Evolutionary conservation across 176 grass and related monocot species (phyloP).

Genomic region (Aegilops speltoides): DNA sequence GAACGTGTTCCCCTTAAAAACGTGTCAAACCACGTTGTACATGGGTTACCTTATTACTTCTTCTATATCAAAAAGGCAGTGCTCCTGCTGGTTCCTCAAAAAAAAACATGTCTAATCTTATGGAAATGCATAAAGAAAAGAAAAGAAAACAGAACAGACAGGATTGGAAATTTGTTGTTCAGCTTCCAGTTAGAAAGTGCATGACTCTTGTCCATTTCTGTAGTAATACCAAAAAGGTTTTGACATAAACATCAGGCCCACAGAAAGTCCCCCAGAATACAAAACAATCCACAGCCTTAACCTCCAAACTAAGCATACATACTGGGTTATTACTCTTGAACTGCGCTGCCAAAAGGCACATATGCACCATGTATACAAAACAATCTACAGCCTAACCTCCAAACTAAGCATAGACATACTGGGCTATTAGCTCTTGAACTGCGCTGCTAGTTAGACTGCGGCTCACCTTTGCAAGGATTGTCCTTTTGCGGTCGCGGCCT

Average conservation of each 20-base stretch:
- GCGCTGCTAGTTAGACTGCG: not conserved
- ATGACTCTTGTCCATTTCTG: slow-evolving; percentile 14
- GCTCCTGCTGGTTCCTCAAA: no score
- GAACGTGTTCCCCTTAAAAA: no score
- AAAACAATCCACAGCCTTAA: not conserved
- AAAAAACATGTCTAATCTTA: not conserved
- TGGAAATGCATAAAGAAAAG: not conserved
- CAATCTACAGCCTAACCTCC: slow-evolving; percentile 5
- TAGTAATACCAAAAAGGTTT: not conserved
- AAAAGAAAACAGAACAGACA: slow-evolving; percentile 1
- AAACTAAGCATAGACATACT: not conserved
- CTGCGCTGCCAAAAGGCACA: not conserved
- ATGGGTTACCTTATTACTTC: no score
- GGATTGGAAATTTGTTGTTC: not conserved
- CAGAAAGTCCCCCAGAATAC: not conserved
- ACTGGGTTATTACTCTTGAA: not conserved
- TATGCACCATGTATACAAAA: not conserved
- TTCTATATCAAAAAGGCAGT: no score
- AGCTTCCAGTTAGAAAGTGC: slow-evolving; percentile 19
- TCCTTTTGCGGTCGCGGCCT: no score
- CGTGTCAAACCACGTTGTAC: no score
- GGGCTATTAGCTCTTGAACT: not conserved
- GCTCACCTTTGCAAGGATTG: no score
- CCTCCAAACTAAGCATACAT: not conserved
- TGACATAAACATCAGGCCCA: not conserved